Evolutionary conservation across 768 basidiomycete genomes (phyloP).

Genomic region (Mycena haematopus): DNA sequence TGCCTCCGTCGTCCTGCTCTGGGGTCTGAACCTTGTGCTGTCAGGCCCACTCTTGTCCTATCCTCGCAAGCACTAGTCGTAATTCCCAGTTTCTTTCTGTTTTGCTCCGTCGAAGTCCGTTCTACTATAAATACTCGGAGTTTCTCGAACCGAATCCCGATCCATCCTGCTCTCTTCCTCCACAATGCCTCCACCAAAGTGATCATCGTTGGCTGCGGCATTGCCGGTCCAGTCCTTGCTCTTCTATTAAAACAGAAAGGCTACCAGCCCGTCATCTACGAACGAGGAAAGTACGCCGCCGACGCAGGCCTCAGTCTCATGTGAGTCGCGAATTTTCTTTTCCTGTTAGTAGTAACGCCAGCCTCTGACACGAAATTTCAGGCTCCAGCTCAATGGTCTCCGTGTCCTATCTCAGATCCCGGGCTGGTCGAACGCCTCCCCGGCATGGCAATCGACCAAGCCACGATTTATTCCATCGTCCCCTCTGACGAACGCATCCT

Average conservation of each 20-base stretch:
- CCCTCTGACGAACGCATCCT: constrained; percentile 37
- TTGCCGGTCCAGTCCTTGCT: constrained; percentile 48
- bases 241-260: constrained; percentile 45
- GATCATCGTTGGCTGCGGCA: constrained; percentile 46
- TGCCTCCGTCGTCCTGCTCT: too few species aligned
- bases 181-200: constrained; percentile 36
- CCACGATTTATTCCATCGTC: constrained; percentile 30
- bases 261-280: constrained; percentile 45
- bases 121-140: too few species aligned
- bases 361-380: constrained; percentile 9
- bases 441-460: constrained; percentile 27
- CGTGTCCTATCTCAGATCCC: constrained; percentile 36
- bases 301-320: constrained; percentile 41
- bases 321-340: constrained; percentile 29
- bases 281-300: constrained; percentile 30
- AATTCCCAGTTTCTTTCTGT: too few species aligned
- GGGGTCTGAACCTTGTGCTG: too few species aligned
- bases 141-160: too few species aligned
- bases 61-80: too few species aligned
- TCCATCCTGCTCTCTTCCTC: too few species aligned
- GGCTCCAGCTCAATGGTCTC: constrained; percentile 38
- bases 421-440: constrained; percentile 35
- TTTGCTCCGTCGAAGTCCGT: too few species aligned
- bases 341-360: too few species aligned
- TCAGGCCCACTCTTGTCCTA: too few species aligned